Conservation (phyloP, 2,329 filamentous ascomycete genomes). For the Samsoniella hepiali region DNA sequence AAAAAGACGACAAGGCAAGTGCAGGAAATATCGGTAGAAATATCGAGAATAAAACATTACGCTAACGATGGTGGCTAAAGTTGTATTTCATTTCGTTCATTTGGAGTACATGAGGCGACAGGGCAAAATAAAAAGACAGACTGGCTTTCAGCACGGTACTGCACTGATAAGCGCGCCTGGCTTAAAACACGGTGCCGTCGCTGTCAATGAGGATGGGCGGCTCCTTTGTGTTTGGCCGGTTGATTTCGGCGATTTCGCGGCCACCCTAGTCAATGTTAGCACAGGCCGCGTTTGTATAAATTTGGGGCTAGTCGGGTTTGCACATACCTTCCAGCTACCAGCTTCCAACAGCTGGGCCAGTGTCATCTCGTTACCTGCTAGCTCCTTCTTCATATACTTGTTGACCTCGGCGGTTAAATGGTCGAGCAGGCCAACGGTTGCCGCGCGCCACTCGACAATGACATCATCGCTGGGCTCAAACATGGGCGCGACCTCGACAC, state of each 20-base stretch:
- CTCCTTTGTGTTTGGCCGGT: conserved; percentile 91
- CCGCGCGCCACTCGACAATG: conserved; percentile 63
- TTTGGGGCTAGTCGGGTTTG: background rate
- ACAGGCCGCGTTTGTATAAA: background rate
- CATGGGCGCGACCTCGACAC: conserved; percentile 53
- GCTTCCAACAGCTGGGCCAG: conserved; percentile 91
- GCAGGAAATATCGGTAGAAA: background rate
- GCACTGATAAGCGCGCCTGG: background rate
- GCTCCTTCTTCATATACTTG: conserved; percentile 59
- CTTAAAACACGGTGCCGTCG: conserved; percentile 91
- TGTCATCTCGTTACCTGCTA: conserved; percentile 69
- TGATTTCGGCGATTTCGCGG: conserved; percentile 92
- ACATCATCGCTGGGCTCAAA: conserved; percentile 60
- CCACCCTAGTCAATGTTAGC: conserved; percentile 59
- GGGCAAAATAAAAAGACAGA: background rate
- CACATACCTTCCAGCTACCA: conserved; percentile 87
- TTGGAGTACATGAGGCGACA: background rate
- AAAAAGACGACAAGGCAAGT: background rate
- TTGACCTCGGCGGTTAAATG: conserved; percentile 50
- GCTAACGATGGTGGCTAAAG: background rate
- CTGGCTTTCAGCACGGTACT: too few relatives aligned
- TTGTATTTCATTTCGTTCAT: background rate
- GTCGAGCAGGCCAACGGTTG: conserved; percentile 60
- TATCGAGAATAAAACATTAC: background rate
- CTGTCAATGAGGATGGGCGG: conserved; percentile 95